Evolutionary conservation across 805 yeast genomes (phyloP), one percentile per base, ranked within the genome.

Genomic region (Lachancea dasiensis): DNA sequence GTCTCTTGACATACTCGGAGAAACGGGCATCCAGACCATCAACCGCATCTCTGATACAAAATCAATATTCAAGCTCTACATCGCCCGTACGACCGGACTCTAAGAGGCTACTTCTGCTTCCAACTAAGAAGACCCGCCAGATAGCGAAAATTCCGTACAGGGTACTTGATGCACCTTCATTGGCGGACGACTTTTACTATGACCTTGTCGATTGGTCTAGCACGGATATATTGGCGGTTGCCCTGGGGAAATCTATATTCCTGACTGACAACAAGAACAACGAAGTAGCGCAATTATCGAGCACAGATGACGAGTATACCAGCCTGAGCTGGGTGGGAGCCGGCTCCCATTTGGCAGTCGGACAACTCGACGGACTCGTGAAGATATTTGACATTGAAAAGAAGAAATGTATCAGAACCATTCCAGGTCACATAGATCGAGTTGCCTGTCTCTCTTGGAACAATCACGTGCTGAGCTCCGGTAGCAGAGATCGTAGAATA

Each of bases 151-250:
- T 87, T 1, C 97, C 98, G 0, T 87, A 82, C 54, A 71, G 95
- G 39, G 97, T 90, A 4, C 70, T 90, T 30, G 98, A 90, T 63
- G 98, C 98, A 0, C 98, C 97, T 0, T 95, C 86, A 33, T 67
- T 92, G 16, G 86, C 86, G 5, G 97, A 92, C 58, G 97, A 90
- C 57, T 90, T 89, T 55, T 90, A 90, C 57, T 70, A 87, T 35
- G 92, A 92, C 51, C 68, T 92, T 40, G 83, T 92, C 1, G 97
- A 92, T 57, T 90, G 98, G 98, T 95, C 97, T 0, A 75, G 86
- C 18, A 86, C 81, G 41, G 95, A 90, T 59, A 65, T 84, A 23
- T 64, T 92, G 27, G 95, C 90, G 2, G 97, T 92, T 5, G 97
- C 96, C 0, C 67, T 92, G 30, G 94, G 92, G 0, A 78, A 85